Evolutionary conservation across 78 protist genomes (phyloP), one percentile per base, ranked within the genome.

Genomic region (Dictyostelium intermedium): DNA sequence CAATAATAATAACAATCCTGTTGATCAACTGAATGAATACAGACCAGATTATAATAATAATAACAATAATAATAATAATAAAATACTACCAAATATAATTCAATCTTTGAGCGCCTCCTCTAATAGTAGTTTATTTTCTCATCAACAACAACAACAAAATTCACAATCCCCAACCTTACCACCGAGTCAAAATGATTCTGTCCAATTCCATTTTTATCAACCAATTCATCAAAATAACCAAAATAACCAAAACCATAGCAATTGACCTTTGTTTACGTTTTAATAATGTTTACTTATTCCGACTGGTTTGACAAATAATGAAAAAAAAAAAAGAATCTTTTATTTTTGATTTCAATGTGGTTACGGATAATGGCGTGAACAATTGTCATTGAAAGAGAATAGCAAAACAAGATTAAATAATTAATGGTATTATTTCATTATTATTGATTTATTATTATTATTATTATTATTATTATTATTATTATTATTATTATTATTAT

Each of bases 161-260:
- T 13, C 73, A 74, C 83, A 82, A 25, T 50, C 85, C 8, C 16
- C 85, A 81, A 18, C 85, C 27, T n/a, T 61, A 30, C 85, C 37
- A 41, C 37, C 81, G 81, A 74, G 81, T 74, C 81, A 74, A 74
- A 41, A 78, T 41, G 25, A 78, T 37, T n/a, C 50, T 43, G 77
- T 47, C 30, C 83, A 85, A 34, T 85, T 72, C 47, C 83, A 85
- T 56, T 85, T 47, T n/a, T 85, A 85, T 27, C 82, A 85, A n/a
- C 92, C 92, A 81, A 53, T 81, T 53, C 72, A 81, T 41, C n/a
- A 27, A 53, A 32, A 81, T 81, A 66, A 66, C 18, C 74, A 63
- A 63, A 63, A 63, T 63, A 63, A 63, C 9, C 73, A 66, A 66
- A 66, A 66, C 74, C 32, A 66, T 66, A 66, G 27, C 74, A 66